phyloP scores from a whole-genome alignment of 805 yeast genomes.

The Ogataea polymorpha region DNA sequence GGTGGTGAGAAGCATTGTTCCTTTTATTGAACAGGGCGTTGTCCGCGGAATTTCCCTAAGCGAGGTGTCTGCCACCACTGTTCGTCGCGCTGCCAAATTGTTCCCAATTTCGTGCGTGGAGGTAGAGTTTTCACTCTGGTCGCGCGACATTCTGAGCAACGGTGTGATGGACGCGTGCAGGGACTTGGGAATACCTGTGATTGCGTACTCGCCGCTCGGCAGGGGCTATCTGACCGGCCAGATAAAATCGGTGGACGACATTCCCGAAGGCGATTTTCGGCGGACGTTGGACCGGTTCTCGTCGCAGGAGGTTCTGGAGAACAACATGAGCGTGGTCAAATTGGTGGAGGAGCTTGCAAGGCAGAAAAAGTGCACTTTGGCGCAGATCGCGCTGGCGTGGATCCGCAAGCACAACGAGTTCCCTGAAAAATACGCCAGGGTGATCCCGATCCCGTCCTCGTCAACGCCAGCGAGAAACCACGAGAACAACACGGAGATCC shows the following conservation, averaged over 20 bases:
- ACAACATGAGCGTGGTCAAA: slow-evolving; percentile 50
- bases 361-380: slow-evolving; percentile 43
- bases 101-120: slow-evolving; percentile 68
- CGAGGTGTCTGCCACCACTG: slow-evolving; percentile 64
- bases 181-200: slow-evolving; percentile 58
- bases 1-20: slow-evolving; percentile 52
- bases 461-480: slow-evolving; percentile 56
- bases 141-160: slow-evolving; percentile 56
- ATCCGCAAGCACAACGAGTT: slow-evolving; percentile 43
- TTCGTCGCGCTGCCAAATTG: slow-evolving; percentile 54
- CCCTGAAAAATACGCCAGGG: slow-evolving; percentile 40
- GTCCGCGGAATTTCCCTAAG: slow-evolving; percentile 72
- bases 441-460: slow-evolving; percentile 82
- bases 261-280: slow-evolving; percentile 59
- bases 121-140: slow-evolving; percentile 71
- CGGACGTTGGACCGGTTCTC: slow-evolving; percentile 51
- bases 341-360: slow-evolving; percentile 50
- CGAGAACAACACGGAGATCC: slow-evolving; percentile 51
- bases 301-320: slow-evolving; percentile 46
- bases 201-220: slow-evolving; percentile 83
- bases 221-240: slow-evolving; percentile 74
- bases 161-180: slow-evolving; percentile 62
- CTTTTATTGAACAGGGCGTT: slow-evolving; percentile 58
- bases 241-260: slow-evolving; percentile 42
- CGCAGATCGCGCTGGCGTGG: slow-evolving; percentile 75